Evolutionary conservation across 257 asterid species (phyloP), one percentile per base, ranked within the genome.

Genomic region (Rehmannia glutinosa): DNA sequence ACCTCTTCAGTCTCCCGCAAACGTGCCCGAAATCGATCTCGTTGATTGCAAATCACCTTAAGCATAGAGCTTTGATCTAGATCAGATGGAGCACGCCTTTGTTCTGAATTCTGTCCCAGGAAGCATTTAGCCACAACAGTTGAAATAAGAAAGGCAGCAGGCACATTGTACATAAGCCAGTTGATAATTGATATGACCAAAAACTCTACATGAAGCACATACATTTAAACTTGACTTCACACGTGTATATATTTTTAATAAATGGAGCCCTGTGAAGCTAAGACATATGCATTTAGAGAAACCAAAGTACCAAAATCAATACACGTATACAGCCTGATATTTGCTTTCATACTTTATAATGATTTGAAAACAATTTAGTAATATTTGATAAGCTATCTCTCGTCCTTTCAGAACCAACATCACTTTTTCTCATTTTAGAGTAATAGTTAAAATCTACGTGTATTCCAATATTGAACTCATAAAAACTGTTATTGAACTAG

Each of bases 1-100:
- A 91, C 99, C 99, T 94, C 99, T 82, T 94, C 99, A 52, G 97
- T 88, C 89, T 94, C 97, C 63, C 84, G 89, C 81, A 94, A 75
- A 56, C 99, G 97, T 62, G 97, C 81, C 64, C 99, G 86, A 64
- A 94, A 94, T 58, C 99, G 91, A 75, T 94, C 99, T 23, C 99
- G 90, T 77, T 94, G 99, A 78, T 83, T 91, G 95, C 99, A 94
- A 51, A 94, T 94, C 87, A 94, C 98, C 82, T 87, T 90, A 69
- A 92, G 96, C 98, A 92, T 92, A 50, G 98, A 92, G 78, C 83
- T 90, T 71, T 92, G 98, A 82, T 92, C 98, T 72, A 81, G 84
- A 73, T 92, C 97, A 38, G 88, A 58, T 32, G 87, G 73, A 73
- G 77, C 79, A 62, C 86, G 91, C 76, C 83, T 86, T 65, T 83